Base-by-base conservation (phyloP, 1,139 yeast genomes). In the Diutina neorugosa region DNA sequence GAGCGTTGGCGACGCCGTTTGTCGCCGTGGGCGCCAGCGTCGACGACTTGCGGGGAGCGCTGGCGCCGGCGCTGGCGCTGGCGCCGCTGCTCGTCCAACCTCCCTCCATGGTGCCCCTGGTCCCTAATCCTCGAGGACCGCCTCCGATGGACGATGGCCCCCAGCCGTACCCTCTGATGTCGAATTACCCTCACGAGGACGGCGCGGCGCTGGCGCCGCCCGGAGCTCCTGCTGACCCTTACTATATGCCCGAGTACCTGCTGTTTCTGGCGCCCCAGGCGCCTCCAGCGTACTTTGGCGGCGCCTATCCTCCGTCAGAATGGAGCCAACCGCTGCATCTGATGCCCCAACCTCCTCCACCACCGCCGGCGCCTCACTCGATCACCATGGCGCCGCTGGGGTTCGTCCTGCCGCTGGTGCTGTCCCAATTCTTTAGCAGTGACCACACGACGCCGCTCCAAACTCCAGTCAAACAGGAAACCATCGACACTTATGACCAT, bases 201-300 rank as follows among this genome's bases (percentile, higher is more conserved):
- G 40, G 23, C 31, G 37, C 27, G 48, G 48, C 48, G 50, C 50
- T 46, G 50, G 40, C 40, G 50, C 40, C 40, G 21, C n/a, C 27
- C 21, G 20, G 9, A 8, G 20, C 18, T 6, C n/a, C 23, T 2
- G n/a, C 18, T 2, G 50, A 25, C 4, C 50, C 50, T n/a, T 27
- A 25, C 19, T 27, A 27, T 23, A n/a, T 16, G 14, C 21, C 37
- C 16, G 37, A 46, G 8, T 25, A 25, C 40, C 23, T n/a, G 4
- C 50, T 16, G 43, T 18, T 16, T n/a, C 20, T 16, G 20, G 20
- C 18, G 43, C 20, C 20, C 11, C 18, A 16, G 43, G 20, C 19
- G 43, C 43, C 43, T 1, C 20, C 12, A 11, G 20, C 43, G 11
- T 31, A 9, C 37, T n/a, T 8, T 3, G 43, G 20, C 43, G 50